These are phyloP conservation scores for Yamadazyma mexicana DNA, from an alignment of 1,139 yeast species.

Conservation along the genomic window DNA sequence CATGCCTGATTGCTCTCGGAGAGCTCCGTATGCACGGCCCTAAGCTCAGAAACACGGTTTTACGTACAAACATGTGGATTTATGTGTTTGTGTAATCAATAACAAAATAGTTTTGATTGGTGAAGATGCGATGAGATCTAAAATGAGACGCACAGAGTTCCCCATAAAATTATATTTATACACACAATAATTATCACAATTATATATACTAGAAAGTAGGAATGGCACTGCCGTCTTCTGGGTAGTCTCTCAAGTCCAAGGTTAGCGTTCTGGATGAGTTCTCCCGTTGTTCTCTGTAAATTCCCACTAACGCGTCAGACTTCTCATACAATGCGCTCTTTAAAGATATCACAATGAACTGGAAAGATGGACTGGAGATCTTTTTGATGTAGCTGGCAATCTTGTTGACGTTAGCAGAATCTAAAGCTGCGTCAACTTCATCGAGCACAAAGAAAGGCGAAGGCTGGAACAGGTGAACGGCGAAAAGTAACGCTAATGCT, in stretches of 20 bases:
- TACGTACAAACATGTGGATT: not conserved
- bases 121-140: slow-evolving; percentile 3
- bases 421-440: slow-evolving; percentile 97
- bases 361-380: slow-evolving; percentile 78
- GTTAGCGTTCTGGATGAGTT: slow-evolving; percentile 79
- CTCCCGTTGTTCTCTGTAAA: slow-evolving; percentile 78
- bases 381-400: slow-evolving; percentile 81
- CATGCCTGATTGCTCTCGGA: not conserved
- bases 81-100: not conserved
- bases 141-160: not conserved
- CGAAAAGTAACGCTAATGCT: slow-evolving; percentile 87
- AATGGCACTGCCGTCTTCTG: slow-evolving; percentile 47
- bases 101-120: not conserved
- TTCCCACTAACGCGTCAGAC: slow-evolving; percentile 91
- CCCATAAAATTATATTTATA: too few species aligned
- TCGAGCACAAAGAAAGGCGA: slow-evolving; percentile 95
- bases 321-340: slow-evolving; percentile 85
- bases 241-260: slow-evolving; percentile 66
- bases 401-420: slow-evolving; percentile 79
- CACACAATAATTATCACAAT: too few species aligned
- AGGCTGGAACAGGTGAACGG: slow-evolving; percentile 88
- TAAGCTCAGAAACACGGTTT: not conserved
- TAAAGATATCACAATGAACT: slow-evolving; percentile 90
- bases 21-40: too few species aligned
- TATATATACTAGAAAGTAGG: too few species aligned